Evolutionary conservation across 2,329 filamentous ascomycete species (phyloP).

Genomic region (Beauveria sp.): DNA sequence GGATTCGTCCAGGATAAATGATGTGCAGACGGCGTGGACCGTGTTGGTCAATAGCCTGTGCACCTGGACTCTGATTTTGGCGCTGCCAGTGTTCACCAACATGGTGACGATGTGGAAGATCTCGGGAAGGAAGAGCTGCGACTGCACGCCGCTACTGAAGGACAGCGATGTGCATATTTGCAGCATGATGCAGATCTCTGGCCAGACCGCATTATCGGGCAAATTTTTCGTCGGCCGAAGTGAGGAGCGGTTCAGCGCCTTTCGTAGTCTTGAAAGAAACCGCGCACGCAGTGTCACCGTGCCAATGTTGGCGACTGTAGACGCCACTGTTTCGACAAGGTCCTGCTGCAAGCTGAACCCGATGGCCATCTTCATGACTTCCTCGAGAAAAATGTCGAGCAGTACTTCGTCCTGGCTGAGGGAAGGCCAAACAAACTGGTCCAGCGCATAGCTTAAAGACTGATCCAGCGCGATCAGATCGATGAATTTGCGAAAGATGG

Average conservation of each 20-base stretch:
- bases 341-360: conserved; percentile 50
- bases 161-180: conserved; percentile 60
- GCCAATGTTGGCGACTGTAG: conserved; percentile 54
- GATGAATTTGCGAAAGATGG: conserved; percentile 58
- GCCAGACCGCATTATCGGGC: conserved; percentile 60
- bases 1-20: conserved; percentile 53
- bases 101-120: conserved; percentile 65
- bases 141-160: conserved; percentile 60
- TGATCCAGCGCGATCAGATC: conserved; percentile 56
- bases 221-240: conserved; percentile 57
- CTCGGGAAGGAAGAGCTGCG: conserved; percentile 60
- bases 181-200: conserved; percentile 60
- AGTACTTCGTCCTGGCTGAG: conserved; percentile 58
- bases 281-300: conserved; percentile 59
- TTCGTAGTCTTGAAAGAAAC: conserved; percentile 56
- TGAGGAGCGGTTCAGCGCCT: conserved; percentile 59
- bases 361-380: conserved; percentile 56
- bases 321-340: conserved; percentile 51
- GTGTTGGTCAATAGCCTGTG: conserved; percentile 60
- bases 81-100: conserved; percentile 56
- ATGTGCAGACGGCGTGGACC: conserved; percentile 59
- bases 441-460: conserved; percentile 50
- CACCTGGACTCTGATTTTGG: conserved; percentile 49
- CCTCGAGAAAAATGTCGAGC: conserved; percentile 59
- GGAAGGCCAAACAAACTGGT: conserved; percentile 58